phyloP scores from a whole-genome alignment of 2,329 filamentous ascomycete genomes.

The Epichloe uncinata region DNA sequence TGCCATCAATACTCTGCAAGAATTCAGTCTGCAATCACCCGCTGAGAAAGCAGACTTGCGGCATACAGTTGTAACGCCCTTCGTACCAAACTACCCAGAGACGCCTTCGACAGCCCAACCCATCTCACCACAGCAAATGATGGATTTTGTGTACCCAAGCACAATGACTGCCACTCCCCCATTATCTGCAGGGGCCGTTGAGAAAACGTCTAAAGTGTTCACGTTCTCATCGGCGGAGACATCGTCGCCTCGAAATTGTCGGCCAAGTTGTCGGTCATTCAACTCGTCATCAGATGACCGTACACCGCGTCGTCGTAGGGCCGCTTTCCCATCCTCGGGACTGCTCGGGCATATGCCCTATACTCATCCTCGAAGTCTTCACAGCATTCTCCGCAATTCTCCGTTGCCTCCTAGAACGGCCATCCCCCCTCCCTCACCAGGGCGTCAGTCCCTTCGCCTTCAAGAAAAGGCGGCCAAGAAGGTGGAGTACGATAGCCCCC shows the following conservation, averaged over 20 bases:
- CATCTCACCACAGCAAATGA: conserved; percentile 31
- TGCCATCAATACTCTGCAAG: conserved; percentile 31
- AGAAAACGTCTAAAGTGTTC: conserved; percentile 30
- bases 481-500: conserved; percentile 46
- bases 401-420: conserved; percentile 42
- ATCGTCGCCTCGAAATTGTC: too few species aligned
- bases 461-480: conserved; percentile 40
- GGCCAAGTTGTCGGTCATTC: not conserved
- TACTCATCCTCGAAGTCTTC: conserved; percentile 42
- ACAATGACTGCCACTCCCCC: conserved; percentile 47
- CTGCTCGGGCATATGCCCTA: conserved; percentile 29
- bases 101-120: conserved; percentile 40
- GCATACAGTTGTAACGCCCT: conserved; percentile 28
- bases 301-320: conserved; percentile 6
- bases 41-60: conserved; percentile 19
- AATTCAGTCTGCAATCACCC: conserved; percentile 18
- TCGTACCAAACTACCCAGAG: conserved; percentile 33
- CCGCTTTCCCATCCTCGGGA: not conserved
- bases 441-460: conserved; percentile 39
- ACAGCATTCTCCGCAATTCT: conserved; percentile 54
- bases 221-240: conserved; percentile 24
- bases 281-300: conserved; percentile 8
- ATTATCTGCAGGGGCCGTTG: conserved; percentile 38
- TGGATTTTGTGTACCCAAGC: conserved; percentile 37
- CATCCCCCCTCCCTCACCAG: conserved; percentile 35